Evolutionary conservation across 2,329 filamentous ascomycete species (phyloP).

Genomic region (Seiridium cupressi): DNA sequence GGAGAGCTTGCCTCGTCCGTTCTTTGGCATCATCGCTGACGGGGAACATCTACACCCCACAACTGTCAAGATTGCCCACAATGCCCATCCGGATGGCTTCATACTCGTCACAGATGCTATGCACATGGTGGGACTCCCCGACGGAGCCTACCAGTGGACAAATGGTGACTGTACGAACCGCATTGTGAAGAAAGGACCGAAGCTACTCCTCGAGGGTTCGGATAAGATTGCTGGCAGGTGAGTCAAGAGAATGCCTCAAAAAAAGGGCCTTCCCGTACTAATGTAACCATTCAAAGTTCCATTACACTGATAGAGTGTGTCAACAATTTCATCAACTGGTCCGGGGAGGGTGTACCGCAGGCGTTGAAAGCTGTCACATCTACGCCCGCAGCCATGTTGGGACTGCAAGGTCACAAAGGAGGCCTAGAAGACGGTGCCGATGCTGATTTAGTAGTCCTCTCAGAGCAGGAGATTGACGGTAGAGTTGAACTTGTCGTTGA

Average conservation of each 20-base stretch:
- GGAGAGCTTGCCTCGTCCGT: conserved; percentile 61
- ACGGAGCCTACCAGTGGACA: conserved; percentile 83
- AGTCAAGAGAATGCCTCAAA: conserved; percentile 25
- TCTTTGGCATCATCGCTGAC: conserved; percentile 86
- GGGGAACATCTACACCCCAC: conserved; percentile 89
- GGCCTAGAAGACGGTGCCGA: conserved; percentile 61
- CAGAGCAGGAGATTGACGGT: conserved; percentile 44
- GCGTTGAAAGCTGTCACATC: conserved; percentile 71
- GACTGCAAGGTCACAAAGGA: conserved; percentile 66
- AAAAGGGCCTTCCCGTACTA: not conserved
- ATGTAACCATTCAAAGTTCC: conserved; percentile 40
- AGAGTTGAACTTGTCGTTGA: conserved; percentile 62
- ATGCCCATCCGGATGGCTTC: conserved; percentile 79
- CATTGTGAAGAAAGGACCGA: conserved; percentile 69
- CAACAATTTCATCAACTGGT: conserved; percentile 77
- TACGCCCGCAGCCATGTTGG: conserved; percentile 76
- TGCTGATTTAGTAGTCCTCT: conserved; percentile 68
- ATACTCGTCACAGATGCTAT: conserved; percentile 92
- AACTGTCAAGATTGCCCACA: conserved; percentile 85
- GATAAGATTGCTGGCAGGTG: conserved; percentile 75
- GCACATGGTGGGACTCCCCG: conserved; percentile 79
- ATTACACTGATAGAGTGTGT: conserved; percentile 79
- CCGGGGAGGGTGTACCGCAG: conserved; percentile 64
- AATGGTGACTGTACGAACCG: conserved; percentile 62
- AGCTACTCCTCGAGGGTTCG: conserved; percentile 74